Percentiles rank a stretch among this genome's conserved stretches.
Conservation (phyloP, 1,284 basidiomycete species). For the Rhodotorula sp. region DNA sequence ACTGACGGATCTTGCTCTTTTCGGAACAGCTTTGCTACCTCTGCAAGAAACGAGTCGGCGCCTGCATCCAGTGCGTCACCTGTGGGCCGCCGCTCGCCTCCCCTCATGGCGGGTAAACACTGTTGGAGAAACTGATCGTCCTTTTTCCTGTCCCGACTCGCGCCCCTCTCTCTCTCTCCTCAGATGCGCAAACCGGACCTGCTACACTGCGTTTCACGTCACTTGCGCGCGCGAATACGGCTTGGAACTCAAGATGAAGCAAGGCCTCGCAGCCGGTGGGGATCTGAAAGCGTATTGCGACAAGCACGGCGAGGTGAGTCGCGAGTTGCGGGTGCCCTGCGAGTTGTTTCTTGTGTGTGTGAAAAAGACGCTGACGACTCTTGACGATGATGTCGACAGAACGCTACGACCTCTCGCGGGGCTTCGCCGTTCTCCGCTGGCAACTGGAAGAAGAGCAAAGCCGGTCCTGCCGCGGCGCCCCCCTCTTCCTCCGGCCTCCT, state of each 20-base stretch:
- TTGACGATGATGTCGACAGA: background rate
- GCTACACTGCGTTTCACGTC: constrained; percentile 91
- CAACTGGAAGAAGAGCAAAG: too few species aligned
- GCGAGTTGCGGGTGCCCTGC: background rate
- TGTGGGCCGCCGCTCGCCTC: too few species aligned
- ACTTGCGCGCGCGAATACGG: constrained; percentile 89
- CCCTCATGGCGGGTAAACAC: background rate
- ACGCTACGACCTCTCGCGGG: background rate
- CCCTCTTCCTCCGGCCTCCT: background rate
- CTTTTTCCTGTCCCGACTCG: background rate
- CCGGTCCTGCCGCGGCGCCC: background rate
- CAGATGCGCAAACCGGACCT: constrained; percentile 78
- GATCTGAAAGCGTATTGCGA: constrained; percentile 77
- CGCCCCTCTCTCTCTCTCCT: too few species aligned
- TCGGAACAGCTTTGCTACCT: constrained; percentile 72
- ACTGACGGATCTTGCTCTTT: background rate
- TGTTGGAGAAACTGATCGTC: background rate
- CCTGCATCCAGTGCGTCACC: constrained; percentile 73
- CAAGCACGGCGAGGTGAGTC: constrained; percentile 79
- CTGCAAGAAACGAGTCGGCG: constrained; percentile 78
- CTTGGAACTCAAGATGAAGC: constrained; percentile 57
- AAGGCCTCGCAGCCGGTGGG: constrained; percentile 41
- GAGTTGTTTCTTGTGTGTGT: too few species aligned
- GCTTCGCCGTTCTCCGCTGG: background rate
- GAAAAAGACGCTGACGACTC: background rate